A percentile compares a stretch with the other conserved stretches of the same genome.
These are phyloP conservation scores for Rauvolfia tetraphylla DNA, from an alignment of 257 asterid species.

Conservation along the genomic window DNA sequence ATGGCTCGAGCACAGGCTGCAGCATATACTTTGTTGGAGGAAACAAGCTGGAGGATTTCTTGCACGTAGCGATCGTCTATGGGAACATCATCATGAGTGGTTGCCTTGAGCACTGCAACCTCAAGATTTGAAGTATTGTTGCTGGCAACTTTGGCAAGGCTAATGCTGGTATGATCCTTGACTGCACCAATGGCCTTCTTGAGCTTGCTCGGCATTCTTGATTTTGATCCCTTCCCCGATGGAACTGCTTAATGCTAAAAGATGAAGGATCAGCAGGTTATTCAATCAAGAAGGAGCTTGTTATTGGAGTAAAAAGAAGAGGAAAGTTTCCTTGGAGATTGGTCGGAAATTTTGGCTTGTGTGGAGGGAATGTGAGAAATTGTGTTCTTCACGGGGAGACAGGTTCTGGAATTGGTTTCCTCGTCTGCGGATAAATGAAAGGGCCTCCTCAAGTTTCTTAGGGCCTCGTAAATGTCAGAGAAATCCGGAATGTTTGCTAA, in stretches of 20 bases:
- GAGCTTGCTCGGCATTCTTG: conserved; percentile 80
- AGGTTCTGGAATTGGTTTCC: not conserved
- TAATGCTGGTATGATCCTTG: conserved; percentile 85
- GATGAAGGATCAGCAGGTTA: not conserved
- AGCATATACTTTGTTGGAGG: conserved; percentile 61
- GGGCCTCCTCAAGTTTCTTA: not conserved
- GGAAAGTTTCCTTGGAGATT: not conserved
- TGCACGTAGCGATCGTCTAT: conserved; percentile 51
- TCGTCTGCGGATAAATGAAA: not conserved
- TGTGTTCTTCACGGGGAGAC: not conserved
- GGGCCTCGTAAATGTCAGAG: not conserved
- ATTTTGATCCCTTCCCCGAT: not conserved
- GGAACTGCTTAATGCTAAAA: not conserved
- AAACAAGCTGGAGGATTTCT: conserved; percentile 58
- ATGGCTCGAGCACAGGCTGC: conserved; percentile 73
- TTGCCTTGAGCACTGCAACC: conserved; percentile 73
- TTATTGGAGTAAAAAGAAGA: not conserved
- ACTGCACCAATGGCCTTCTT: conserved; percentile 83
- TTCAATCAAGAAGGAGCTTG: not conserved
- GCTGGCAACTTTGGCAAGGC: conserved; percentile 76
- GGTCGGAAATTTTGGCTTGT: not conserved
- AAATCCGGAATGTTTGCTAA: not conserved
- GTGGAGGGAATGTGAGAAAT: not conserved
- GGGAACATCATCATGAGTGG: conserved; percentile 70
- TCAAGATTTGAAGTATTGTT: conserved; percentile 57